Percentiles rank a stretch among this genome's conserved stretches.
phyloP scores from a whole-genome alignment of 129 eudicot species.

The Scalesia atractyloides region DNA sequence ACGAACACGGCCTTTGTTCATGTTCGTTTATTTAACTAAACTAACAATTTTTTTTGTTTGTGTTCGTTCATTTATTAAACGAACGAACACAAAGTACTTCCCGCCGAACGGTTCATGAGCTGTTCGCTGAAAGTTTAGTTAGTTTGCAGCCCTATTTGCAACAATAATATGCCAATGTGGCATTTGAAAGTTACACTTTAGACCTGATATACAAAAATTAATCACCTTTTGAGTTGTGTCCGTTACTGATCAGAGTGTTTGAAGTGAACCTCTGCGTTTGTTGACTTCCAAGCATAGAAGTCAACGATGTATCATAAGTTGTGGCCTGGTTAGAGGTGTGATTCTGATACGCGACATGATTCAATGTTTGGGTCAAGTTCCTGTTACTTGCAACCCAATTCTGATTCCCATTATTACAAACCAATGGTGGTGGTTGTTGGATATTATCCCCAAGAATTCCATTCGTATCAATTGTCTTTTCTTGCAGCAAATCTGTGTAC shows the following conservation, averaged over 20 bases:
- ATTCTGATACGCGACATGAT: neutral
- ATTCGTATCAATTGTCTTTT: slow-evolving; percentile 10
- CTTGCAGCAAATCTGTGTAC: slow-evolving; percentile 50
- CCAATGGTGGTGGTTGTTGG: slow-evolving; percentile 17
- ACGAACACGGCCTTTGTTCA: too few species aligned
- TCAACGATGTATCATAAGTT: slow-evolving; percentile 18
- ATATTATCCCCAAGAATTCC: slow-evolving; percentile 20
- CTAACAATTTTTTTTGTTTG: too few species aligned
- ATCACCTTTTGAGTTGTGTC: slow-evolving; percentile 29
- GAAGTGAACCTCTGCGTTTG: slow-evolving; percentile 29
- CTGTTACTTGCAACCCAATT: slow-evolving; percentile 14
- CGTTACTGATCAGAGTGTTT: slow-evolving; percentile 20
- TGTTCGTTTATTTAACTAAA: too few species aligned
- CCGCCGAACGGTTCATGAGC: too few species aligned
- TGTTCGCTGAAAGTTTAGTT: too few species aligned
- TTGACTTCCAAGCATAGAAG: slow-evolving; percentile 25
- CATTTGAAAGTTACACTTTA: neutral
- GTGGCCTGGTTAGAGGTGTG: slow-evolving; percentile 12
- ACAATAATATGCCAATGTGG: neutral
- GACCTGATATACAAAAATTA: neutral
- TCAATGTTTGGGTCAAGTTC: neutral
- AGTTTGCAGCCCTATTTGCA: too few species aligned
- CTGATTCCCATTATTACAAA: slow-evolving; percentile 23
- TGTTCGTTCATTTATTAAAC: too few species aligned
- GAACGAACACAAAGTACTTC: too few species aligned